These are phyloP conservation scores for Xylariaceae sp. DNA, from an alignment of 2,329 filamentous ascomycete genomes.

Conservation along the genomic window DNA sequence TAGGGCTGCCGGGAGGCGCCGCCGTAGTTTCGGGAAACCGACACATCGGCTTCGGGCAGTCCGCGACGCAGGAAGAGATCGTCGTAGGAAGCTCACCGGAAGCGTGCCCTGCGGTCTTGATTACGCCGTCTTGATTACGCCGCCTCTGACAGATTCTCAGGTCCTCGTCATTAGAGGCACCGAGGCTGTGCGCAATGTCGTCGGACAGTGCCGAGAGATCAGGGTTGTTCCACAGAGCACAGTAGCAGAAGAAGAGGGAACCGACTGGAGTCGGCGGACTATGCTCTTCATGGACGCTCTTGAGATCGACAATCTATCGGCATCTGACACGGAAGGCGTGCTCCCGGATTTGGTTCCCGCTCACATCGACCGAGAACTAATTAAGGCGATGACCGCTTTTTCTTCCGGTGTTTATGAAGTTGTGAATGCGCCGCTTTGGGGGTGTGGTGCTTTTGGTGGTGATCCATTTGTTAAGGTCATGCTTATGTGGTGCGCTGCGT, in stretches of 20 bases:
- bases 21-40: constrained; percentile 5
- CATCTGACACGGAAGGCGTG: neutral
- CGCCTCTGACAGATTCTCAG: constrained; percentile 1
- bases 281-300: constrained; percentile 13
- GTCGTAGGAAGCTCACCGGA: constrained; percentile 8
- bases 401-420: constrained; percentile 5
- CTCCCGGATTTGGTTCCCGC: constrained; percentile 2
- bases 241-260: too few species aligned
- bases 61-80: constrained; percentile 8
- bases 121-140: constrained; percentile 4
- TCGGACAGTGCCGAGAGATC: constrained; percentile 5
- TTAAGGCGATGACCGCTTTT: constrained; percentile 8
- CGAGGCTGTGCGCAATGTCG: constrained; percentile 6
- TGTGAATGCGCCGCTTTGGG: constrained; percentile 7
- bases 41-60: constrained; percentile 9
- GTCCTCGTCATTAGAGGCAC: constrained; percentile 6
- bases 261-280: constrained; percentile 4
- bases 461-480: constrained; percentile 9
- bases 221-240: neutral
- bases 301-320: constrained; percentile 3
- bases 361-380: neutral
- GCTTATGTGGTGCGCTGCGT: constrained; percentile 9
- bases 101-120: constrained; percentile 6
- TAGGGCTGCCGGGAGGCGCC: constrained; percentile 4
- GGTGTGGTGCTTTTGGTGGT: constrained; percentile 9